Evolutionary conservation across 2,329 filamentous ascomycete genomes (phyloP), one percentile per base, ranked within the genome.

Genomic region (Sclerotinia sclerotiorum): DNA sequence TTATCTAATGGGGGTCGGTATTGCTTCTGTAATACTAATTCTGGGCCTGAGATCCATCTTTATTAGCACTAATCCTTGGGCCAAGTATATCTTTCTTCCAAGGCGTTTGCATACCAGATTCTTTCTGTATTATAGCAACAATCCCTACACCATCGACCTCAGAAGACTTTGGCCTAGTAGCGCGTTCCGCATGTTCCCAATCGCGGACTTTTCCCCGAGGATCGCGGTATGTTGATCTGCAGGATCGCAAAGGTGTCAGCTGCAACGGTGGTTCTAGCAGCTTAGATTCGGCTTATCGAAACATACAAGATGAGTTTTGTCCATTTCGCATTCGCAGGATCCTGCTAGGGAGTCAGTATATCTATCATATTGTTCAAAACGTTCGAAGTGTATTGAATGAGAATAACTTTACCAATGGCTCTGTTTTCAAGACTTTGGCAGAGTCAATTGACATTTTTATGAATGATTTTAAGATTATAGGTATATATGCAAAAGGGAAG

Each of bases 81-180:
- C 11, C 24, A 52, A 44, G 19, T 49, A 3, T 39, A 27, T 24
- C 10, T 27, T 21, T n/a, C 32, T 17, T 6, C 32, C 24, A 21
- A 27, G 32, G n/a, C 60, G 35, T 27, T 54, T 21, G 13, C 52
- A 78, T 76, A 79, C 84, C 84, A 0, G 79, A 79, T 11, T 82
- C 77, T 72, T 83, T 84, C 71, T 87, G 80, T 19, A 93, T 80
- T 71, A 93, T 85, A 54, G 89, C 90, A 21, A 91, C 83, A 68
- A 93, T 91, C 69, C 89, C 89, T 19, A 93, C 89, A 65, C 88
- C 90, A 74, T 93, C 90, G 65, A 92, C 88, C 46, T 86, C 85
- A 68, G 83, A 82, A 71, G 79, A 82, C 67, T 82, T 80, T 17
- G 89, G 88, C 4, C 90, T 85, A 0, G 90, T 92, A 42, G 83